Conservation (phyloP, 1,284 basidiomycete species). For the Sparassis latifolia region DNA sequence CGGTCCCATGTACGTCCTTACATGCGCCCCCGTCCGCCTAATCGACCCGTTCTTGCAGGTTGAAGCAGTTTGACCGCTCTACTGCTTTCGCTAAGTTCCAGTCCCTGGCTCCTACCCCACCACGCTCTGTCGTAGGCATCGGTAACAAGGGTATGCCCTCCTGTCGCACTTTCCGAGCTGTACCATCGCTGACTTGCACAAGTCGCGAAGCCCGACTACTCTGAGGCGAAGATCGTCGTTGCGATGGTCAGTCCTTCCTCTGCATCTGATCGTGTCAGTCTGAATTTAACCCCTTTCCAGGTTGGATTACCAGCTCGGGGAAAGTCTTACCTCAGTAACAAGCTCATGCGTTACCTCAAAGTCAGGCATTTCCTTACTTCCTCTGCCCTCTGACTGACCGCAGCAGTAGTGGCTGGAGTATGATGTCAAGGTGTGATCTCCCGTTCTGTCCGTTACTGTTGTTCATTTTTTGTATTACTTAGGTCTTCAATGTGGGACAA, state of each 20-base stretch:
- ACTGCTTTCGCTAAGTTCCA: constrained; percentile 56
- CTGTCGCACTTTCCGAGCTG: neutral
- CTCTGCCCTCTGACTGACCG: constrained; percentile 1
- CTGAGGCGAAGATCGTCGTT: constrained; percentile 96
- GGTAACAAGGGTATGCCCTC: constrained; percentile 62
- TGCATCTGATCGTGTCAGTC: constrained; percentile 25
- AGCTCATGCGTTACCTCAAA: constrained; percentile 76
- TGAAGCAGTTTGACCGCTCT: constrained; percentile 76
- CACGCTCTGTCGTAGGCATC: constrained; percentile 73
- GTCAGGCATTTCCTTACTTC: constrained; percentile 29
- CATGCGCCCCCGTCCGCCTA: neutral
- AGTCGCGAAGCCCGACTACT: constrained; percentile 97
- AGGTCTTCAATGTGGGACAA: constrained; percentile 99
- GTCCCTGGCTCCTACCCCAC: constrained; percentile 68
- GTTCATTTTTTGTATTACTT: constrained; percentile 6
- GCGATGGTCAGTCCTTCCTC: constrained; percentile 70
- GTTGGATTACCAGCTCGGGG: constrained; percentile 80
- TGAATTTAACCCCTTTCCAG: constrained; percentile 31
- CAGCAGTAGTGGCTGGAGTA: constrained; percentile 90
- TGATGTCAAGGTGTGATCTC: constrained; percentile 72
- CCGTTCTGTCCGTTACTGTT: neutral
- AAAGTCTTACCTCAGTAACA: constrained; percentile 83
- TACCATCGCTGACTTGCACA: constrained; percentile 1
- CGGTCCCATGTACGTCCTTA: constrained; percentile 28
- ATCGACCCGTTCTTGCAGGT: constrained; percentile 33